Conservation (phyloP, 768 basidiomycete species). For the Floccularia luteovirens region DNA sequence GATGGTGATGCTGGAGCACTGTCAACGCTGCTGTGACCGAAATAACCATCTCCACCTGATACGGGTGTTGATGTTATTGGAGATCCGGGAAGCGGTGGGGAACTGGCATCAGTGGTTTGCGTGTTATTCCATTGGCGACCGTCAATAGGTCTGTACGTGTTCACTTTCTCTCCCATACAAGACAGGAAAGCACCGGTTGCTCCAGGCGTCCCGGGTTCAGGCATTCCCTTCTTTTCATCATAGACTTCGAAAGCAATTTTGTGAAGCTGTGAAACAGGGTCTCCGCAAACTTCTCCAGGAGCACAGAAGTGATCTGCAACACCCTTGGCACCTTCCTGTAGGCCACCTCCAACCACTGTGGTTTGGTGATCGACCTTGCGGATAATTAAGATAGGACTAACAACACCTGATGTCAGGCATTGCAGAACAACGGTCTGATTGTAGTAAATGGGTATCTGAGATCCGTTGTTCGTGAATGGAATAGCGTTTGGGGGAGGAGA, state of each 20-base stretch:
- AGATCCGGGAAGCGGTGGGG: conserved; percentile 60
- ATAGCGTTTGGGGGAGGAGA: conserved; percentile 89
- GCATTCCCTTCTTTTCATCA: conserved; percentile 58
- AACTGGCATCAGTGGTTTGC: conserved; percentile 34
- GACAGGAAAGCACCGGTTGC: conserved; percentile 77
- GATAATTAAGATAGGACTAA: conserved; percentile 89
- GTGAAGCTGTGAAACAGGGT: conserved; percentile 92
- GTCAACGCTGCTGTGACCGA: conserved; percentile 40
- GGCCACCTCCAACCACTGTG: conserved; percentile 84
- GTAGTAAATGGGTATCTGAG: conserved; percentile 89
- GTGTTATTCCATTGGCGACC: conserved; percentile 68
- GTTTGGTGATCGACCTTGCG: conserved; percentile 91
- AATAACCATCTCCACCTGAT: conserved; percentile 56
- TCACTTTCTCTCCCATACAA: conserved; percentile 91
- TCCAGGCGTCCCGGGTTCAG: conserved; percentile 75
- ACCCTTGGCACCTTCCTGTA: conserved; percentile 81
- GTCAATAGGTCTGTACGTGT: conserved; percentile 81
- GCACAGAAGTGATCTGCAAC: conserved; percentile 78
- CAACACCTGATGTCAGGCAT: conserved; percentile 88
- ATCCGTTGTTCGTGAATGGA: conserved; percentile 73
- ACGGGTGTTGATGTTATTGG: conserved; percentile 61
- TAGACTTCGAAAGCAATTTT: conserved; percentile 93
- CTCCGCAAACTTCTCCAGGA: conserved; percentile 84
- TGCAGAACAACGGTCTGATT: conserved; percentile 95
- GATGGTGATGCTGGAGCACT: conserved; percentile 70